Base-by-base conservation (phyloP, 2,329 filamentous ascomycete species). In the Fusarium sp. region DNA sequence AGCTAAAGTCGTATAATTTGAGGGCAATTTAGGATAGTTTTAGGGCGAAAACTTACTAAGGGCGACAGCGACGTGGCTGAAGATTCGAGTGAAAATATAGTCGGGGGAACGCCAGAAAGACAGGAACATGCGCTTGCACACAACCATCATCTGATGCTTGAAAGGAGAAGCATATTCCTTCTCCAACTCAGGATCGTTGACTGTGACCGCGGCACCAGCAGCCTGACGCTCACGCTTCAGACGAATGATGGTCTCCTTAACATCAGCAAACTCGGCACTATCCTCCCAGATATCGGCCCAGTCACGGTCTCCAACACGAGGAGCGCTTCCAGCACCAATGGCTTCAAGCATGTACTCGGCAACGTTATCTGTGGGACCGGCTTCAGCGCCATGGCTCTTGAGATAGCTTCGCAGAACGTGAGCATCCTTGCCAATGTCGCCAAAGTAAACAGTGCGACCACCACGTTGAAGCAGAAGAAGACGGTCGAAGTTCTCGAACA, bases 401-500 rank as follows among this genome's bases (percentile, higher is more conserved):
- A 91, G 85, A 69, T 91, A 91, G 25, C 88, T 86, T 42, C 94
- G 88, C n/a, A 97, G 83, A 25, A 90, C 84, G 36, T 86, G 83
- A 0, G 93, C 93, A 64, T 96, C 93, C 56, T 90, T 86, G 53
- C 94, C 94, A 46, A 97, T 92, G 65, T 95, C 91, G 25, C 94
- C 94, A 77, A 96, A 95, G 83, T 97, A 97, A 54, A 97, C 93
- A 50, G 92, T 93, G 60, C 91, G 88, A 7, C 94, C 94, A 66
- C 94, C 94, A 44, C 89, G 87, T 81, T 95, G 90, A 4, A 97
- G 86, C 5, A 97, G 86, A 9, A 97, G 84, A 4, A 97, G 86
- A 17, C 94, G 89, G 79, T 97, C 94, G 73, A 97, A 97, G 80
- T 94, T 92, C 80, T 96, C 93, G 75, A 97, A 97, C 0, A 97